Percentiles rank a stretch among this genome's conserved stretches.
These are phyloP conservation scores for Skeletonema marinoi DNA, from an alignment of 108 stramenopile species.

Conservation along the genomic window DNA sequence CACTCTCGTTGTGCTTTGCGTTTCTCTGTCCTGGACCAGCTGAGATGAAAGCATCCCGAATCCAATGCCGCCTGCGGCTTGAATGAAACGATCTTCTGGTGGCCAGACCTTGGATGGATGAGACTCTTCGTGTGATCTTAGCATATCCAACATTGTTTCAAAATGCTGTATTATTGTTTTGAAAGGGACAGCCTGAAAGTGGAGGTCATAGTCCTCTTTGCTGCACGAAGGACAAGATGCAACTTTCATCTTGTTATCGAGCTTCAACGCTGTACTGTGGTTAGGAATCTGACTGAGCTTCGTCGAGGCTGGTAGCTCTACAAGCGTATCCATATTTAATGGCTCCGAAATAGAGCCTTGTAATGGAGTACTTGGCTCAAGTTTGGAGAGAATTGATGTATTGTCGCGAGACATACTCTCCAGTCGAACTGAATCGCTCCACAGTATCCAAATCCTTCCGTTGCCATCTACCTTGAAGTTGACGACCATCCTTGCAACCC, in stretches of 20 bases:
- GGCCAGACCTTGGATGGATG: constrained; percentile 60
- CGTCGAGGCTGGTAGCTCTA: constrained; percentile 56
- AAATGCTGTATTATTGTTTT: constrained; percentile 83
- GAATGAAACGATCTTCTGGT: constrained; percentile 63
- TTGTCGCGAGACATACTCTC: constrained; percentile 12
- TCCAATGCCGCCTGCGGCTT: constrained; percentile 77
- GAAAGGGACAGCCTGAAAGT: constrained; percentile 71
- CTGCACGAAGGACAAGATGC: constrained; percentile 66
- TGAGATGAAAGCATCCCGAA: constrained; percentile 59
- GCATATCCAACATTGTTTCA: constrained; percentile 65
- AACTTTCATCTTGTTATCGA: constrained; percentile 39
- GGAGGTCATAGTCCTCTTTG: constrained; percentile 25
- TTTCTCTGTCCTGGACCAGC: constrained; percentile 2
- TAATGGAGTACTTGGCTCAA: not conserved
- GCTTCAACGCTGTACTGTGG: constrained; percentile 41
- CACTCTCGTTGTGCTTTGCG: constrained; percentile 18
- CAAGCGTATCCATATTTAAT: constrained; percentile 66
- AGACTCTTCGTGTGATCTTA: constrained; percentile 31
- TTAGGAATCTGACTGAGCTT: constrained; percentile 64
- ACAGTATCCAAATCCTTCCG: constrained; percentile 60
- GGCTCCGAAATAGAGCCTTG: constrained; percentile 20
- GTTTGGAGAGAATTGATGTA: constrained; percentile 4
- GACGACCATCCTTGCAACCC: constrained; percentile 67
- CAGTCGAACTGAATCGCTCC: constrained; percentile 50
- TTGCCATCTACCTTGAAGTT: constrained; percentile 90